phyloP scores from a whole-genome alignment of 305 asterid species.

The Solanum hybrid region DNA sequence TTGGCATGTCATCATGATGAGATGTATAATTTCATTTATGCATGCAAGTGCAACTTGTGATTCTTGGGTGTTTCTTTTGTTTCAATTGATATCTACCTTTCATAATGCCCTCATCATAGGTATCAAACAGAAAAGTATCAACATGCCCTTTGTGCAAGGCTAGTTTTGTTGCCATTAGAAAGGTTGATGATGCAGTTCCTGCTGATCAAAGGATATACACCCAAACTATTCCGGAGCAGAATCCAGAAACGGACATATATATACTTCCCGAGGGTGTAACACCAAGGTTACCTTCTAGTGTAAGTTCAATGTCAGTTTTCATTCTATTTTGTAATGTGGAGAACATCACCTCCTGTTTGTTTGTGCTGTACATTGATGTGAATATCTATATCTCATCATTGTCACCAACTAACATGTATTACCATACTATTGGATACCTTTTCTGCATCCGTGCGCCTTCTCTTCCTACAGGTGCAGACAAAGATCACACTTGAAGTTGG shows the following conservation, averaged over 20 bases:
- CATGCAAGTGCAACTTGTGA: not conserved
- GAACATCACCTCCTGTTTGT: not conserved
- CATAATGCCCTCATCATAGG: constrained; percentile 25
- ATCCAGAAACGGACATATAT: constrained; percentile 35
- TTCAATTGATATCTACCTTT: not conserved
- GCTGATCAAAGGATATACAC: constrained; percentile 87
- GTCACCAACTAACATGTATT: not conserved
- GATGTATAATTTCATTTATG: not conserved
- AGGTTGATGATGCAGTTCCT: constrained; percentile 54
- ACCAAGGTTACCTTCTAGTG: constrained; percentile 26
- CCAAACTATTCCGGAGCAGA: constrained; percentile 51
- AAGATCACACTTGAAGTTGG: not conserved
- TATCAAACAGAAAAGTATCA: constrained; percentile 36
- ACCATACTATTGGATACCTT: not conserved
- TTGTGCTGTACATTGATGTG: not conserved
- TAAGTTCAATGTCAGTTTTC: constrained; percentile 17
- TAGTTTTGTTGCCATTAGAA: constrained; percentile 58
- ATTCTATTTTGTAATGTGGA: not conserved
- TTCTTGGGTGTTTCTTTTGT: not conserved
- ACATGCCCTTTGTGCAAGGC: constrained; percentile 94
- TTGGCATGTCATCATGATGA: not conserved
- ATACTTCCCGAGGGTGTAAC: constrained; percentile 43
- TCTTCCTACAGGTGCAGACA: not conserved
- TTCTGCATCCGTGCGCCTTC: not conserved
- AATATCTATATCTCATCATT: not conserved